A percentile compares a stretch with the other conserved stretches of the same genome.
These are phyloP conservation scores for Saccharomyces hybrid DNA, from an alignment of 1,139 yeast species.

Conservation along the genomic window DNA sequence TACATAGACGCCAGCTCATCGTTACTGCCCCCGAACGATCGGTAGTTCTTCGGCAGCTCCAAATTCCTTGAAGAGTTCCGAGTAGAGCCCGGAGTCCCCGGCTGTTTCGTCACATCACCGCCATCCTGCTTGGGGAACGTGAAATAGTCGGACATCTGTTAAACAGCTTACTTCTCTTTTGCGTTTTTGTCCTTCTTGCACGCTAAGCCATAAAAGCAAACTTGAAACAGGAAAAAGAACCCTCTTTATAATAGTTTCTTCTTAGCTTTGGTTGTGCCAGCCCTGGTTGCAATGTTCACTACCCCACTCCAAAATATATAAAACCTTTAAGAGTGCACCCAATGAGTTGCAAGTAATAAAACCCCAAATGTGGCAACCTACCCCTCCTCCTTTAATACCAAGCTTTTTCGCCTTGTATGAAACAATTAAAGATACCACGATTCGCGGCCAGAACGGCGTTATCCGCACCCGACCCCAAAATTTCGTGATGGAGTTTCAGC, in stretches of 20 bases:
- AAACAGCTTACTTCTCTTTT: not conserved
- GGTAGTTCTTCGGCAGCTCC: slow-evolving; percentile 8
- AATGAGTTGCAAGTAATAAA: not conserved
- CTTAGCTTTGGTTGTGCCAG: too few species aligned
- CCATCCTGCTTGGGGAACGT: not conserved
- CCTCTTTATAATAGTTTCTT: not conserved
- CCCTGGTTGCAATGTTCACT: too few species aligned
- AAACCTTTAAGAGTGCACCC: not conserved
- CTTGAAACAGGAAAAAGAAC: not conserved
- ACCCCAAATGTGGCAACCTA: too few species aligned
- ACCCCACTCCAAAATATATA: not conserved
- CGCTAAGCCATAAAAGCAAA: not conserved
- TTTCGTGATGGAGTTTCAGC: not conserved
- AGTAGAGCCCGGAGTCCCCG: not conserved
- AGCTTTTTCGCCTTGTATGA: not conserved
- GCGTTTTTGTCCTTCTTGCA: not conserved
- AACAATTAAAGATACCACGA: not conserved
- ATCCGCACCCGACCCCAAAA: not conserved
- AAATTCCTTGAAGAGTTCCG: slow-evolving; percentile 5
- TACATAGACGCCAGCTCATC: slow-evolving; percentile 17
- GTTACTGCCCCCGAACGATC: slow-evolving; percentile 3
- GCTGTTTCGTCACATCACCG: not conserved
- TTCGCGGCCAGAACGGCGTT: not conserved
- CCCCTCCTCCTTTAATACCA: not conserved
- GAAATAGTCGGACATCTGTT: not conserved